Evolutionary conservation across 805 yeast species (phyloP), one percentile per base, ranked within the genome.

Genomic region (Lachancea cidri): DNA sequence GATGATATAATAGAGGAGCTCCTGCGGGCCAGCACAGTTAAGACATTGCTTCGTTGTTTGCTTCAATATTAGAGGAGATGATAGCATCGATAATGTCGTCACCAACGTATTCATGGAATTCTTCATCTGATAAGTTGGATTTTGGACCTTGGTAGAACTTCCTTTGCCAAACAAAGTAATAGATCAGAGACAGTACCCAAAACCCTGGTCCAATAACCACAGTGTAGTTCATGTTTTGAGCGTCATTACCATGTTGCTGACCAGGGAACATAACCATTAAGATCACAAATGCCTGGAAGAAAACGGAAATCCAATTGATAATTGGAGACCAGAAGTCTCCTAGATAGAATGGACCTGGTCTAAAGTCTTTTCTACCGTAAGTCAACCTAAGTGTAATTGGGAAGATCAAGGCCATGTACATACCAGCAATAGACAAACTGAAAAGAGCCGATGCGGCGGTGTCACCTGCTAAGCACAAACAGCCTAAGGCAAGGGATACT

Each of bases 211-310:
- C 79, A 43, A 82, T 78, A 2, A 77, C 84, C 48, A 73, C 72
- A 0, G 86, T 77, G 58, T 83, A 83, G 62, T 83, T 83, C 91
- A 83, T 82, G 16, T 75, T 56, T 0, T 58, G 59, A 38, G 63
- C 66, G 9, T 39, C 41, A 17, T 52, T 51, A 14, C 34, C 39
- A 17, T 38, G 31, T 30, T 56, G 57, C 19, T 73, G 62, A 24
- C 43, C 46, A 17, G 91, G 88, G 66, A 81, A 76, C 79, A 77
- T 75, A 29, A 72, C 64, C 62, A 81, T 63, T 18, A 76, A 60
- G 24, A 81, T 73, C 41, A 73, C 70, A 50, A 71, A 81, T 0
- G 53, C 44, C 39, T 75, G 70, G 71, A 79, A 82, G 4, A 61
- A 35, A 13, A 67, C 68, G 0, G 84, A 67, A 22, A 68, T 55